Base-by-base conservation (phyloP, 2,329 filamentous ascomycete genomes). In the Myotisia sp. region DNA sequence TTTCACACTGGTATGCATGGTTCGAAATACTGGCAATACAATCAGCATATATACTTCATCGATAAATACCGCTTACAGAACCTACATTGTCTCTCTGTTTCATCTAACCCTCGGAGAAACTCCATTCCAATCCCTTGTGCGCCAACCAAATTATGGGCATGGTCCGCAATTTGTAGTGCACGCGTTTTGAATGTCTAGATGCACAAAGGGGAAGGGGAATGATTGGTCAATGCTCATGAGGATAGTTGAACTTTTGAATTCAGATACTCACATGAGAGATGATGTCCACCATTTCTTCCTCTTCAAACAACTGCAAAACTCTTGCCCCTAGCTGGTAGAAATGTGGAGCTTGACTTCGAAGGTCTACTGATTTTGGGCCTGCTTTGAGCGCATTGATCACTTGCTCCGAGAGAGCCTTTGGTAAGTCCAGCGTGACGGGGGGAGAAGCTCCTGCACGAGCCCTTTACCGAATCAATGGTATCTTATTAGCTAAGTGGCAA, bases 311-410 rank as follows among this genome's bases (percentile, higher is more conserved):
- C 39, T 94, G 86, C 41, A 95, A 65, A 58, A 94, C 85, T 33
- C 83, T 72, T 28, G 82, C 78, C 3, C 81, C 84, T 3, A 95
- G 69, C 16, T 74, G 76, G 60, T 93, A 95, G 48, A 93, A 93
- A 56, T 93, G 80, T 22, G 79, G 76, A 40, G 81, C 82, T 54
- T 90, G 74, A 36, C 82, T 76, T 32, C 87, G 74, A 26, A 98
- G 57, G 37, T 92, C 77, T 1, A 98, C 83, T 7, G 80, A 79
- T 36, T 79, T 76, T 0, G 90, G 79, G 51, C 94, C 85, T 20
- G 90, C 90, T 52, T 87, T 90, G 23, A 98, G 65, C 0, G 90
- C 90, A 46, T 92, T 85, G 51, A 92, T 64, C 26, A 95, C 86
- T 29, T 81, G 74, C 41, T 75, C 71, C 4, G 79, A 76, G 1